Conservation (phyloP, 208 protist genomes). For the Crithidia sp. region DNA sequence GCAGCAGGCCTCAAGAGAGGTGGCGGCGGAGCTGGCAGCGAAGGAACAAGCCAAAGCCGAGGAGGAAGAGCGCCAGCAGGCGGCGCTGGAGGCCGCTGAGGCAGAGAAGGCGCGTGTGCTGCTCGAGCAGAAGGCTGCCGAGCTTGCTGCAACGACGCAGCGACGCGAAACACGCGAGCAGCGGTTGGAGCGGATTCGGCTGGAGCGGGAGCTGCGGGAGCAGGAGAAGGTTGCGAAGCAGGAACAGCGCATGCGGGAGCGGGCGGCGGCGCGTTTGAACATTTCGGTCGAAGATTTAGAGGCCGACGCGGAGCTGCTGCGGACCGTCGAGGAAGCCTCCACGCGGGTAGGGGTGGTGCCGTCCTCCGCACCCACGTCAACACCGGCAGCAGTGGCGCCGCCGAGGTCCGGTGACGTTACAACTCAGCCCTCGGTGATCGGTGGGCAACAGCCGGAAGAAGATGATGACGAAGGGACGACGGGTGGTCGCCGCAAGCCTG, state of each 20-base stretch:
- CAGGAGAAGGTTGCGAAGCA: slow-evolving; percentile 62
- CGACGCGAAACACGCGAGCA: slow-evolving; percentile 73
- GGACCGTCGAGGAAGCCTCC: slow-evolving; percentile 43
- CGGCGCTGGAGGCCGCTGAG: slow-evolving; percentile 64
- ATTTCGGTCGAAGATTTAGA: slow-evolving; percentile 77
- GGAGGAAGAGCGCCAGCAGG: slow-evolving; percentile 69
- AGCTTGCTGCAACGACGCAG: slow-evolving; percentile 31
- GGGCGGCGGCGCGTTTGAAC: slow-evolving; percentile 64
- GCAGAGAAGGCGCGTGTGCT: slow-evolving; percentile 64
- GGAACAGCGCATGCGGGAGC: slow-evolving; percentile 59
- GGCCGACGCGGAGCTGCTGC: slow-evolving; percentile 66
- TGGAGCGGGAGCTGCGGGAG: slow-evolving; percentile 79
- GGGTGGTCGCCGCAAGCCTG: slow-evolving; percentile 21
- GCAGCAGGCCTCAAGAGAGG: slow-evolving; percentile 57
- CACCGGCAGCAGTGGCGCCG: background rate
- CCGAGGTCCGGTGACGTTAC: too few relatives aligned
- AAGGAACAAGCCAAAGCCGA: slow-evolving; percentile 53
- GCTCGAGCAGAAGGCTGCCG: slow-evolving; percentile 58
- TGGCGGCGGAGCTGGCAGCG: slow-evolving; percentile 53
- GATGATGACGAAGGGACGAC: slow-evolving; percentile 38
- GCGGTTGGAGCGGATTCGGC: slow-evolving; percentile 65
- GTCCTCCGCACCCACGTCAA: background rate
- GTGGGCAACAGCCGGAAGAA: slow-evolving; percentile 14
- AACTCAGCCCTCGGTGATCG: too few relatives aligned
- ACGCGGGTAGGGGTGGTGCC: slow-evolving; percentile 7